Evolutionary conservation across 331 rosid species (phyloP).

Genomic region (Cydonia oblonga): DNA sequence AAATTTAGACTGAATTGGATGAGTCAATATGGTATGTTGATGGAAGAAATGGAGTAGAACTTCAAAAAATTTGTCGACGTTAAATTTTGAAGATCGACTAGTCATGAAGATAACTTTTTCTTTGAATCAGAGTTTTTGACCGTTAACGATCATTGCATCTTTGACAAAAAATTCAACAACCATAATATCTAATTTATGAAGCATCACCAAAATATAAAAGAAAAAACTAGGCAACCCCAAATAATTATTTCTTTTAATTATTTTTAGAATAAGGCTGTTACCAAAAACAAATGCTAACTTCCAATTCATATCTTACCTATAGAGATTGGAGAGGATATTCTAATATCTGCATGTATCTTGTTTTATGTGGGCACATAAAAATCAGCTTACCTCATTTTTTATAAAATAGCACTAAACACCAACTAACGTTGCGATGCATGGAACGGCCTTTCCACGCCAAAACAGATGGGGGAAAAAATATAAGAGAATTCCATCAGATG

Average conservation of each 20-base stretch:
- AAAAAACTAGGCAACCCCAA: neutral
- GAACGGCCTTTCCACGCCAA: conserved; percentile 10
- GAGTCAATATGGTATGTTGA: no score
- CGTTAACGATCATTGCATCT: no score
- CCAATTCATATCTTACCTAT: neutral
- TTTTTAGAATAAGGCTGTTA: neutral
- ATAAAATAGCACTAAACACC: neutral
- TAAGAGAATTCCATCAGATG: neutral
- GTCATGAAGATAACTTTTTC: no score
- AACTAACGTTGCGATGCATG: neutral
- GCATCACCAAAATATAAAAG: no score
- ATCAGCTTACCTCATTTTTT: neutral
- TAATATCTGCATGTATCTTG: neutral
- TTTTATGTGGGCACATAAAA: neutral
- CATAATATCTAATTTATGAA: no score
- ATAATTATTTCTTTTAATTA: neutral
- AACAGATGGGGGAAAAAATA: neutral
- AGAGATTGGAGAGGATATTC: neutral
- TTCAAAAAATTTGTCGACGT: no score
- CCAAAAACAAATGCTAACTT: neutral
- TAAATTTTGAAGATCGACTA: neutral
- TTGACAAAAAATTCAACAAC: no score
- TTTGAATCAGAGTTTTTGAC: no score
- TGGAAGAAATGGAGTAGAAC: neutral
- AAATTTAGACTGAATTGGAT: neutral